A percentile compares a stretch with the other conserved stretches of the same genome.
Conservation (phyloP, 164 flowering plant genomes). For the Litsea cubeba region DNA sequence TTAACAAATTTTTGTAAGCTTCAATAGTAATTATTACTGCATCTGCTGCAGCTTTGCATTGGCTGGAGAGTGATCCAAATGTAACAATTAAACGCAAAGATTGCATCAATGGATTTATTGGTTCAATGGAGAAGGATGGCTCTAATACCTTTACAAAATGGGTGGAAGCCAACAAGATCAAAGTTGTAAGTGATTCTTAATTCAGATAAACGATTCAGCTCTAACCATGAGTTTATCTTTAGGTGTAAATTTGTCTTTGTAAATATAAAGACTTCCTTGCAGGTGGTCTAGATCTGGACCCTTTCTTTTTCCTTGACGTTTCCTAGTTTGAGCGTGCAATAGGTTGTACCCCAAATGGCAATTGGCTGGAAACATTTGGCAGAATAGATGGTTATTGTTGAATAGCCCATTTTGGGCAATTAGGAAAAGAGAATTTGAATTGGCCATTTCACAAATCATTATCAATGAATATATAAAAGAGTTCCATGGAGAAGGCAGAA, state of each 20-base stretch:
- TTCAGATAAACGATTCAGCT: neutral
- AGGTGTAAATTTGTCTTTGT: neutral
- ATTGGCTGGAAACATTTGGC: neutral
- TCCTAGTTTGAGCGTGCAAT: neutral
- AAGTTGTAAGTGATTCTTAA: slow-evolving; percentile 45
- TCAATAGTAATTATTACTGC: neutral
- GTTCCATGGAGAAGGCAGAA: no score
- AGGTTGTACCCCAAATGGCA: neutral
- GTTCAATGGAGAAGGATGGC: slow-evolving; percentile 75
- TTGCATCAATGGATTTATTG: slow-evolving; percentile 83
- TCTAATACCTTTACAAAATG: slow-evolving; percentile 74
- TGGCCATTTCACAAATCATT: no score
- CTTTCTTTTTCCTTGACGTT: neutral
- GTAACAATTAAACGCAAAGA: slow-evolving; percentile 68
- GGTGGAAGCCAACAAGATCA: slow-evolving; percentile 62
- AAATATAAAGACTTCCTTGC: neutral
- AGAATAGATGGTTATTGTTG: neutral
- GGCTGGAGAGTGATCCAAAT: slow-evolving; percentile 74
- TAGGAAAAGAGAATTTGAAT: neutral
- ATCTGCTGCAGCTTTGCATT: slow-evolving; percentile 40
- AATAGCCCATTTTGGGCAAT: neutral
- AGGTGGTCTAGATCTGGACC: neutral
- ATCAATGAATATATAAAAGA: no score
- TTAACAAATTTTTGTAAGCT: neutral
- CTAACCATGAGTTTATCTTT: neutral